Percentiles rank a stretch among this genome's conserved stretches.
phyloP scores from a whole-genome alignment of 164 flowering plant species.

The Vitis cinerea region DNA sequence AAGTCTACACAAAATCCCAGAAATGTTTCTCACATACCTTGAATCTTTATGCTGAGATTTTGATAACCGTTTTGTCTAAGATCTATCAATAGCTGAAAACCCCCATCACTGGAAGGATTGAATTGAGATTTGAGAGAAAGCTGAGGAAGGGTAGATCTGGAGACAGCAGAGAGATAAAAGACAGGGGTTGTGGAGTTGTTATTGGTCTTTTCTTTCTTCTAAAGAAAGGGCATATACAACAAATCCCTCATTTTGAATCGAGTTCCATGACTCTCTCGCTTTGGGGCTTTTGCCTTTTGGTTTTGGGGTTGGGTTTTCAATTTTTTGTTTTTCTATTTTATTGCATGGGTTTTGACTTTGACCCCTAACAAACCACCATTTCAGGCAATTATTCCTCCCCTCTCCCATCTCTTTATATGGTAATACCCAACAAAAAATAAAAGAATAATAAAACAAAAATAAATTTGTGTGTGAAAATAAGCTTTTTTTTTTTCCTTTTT shows the following conservation, averaged over 20 bases:
- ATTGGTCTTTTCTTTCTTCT: not conserved
- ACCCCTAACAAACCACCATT: constrained; percentile 54
- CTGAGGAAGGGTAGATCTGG: constrained; percentile 11
- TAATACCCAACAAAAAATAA: not conserved
- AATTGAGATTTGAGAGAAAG: constrained; percentile 3
- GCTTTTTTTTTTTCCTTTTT: not conserved
- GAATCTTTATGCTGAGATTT: not conserved
- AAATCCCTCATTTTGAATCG: constrained; percentile 1
- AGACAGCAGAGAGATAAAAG: not conserved
- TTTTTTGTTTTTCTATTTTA: constrained; percentile 23
- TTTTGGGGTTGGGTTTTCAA: constrained; percentile 1
- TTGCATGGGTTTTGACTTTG: constrained; percentile 48
- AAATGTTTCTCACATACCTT: constrained; percentile 2
- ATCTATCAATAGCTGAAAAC: not conserved
- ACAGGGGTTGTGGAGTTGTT: constrained; percentile 4
- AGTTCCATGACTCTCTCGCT: constrained; percentile 5
- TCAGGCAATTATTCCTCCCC: constrained; percentile 60
- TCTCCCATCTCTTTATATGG: constrained; percentile 11
- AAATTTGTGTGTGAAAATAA: not conserved
- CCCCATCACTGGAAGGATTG: not conserved
- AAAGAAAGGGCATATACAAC: not conserved
- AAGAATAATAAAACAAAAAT: too few relatives aligned
- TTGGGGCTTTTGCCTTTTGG: constrained; percentile 1
- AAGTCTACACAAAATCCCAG: not conserved
- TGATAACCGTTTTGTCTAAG: not conserved